Evolutionary conservation across 1,284 basidiomycete genomes (phyloP).

Genomic region (Sanghuangporus weigelae): DNA sequence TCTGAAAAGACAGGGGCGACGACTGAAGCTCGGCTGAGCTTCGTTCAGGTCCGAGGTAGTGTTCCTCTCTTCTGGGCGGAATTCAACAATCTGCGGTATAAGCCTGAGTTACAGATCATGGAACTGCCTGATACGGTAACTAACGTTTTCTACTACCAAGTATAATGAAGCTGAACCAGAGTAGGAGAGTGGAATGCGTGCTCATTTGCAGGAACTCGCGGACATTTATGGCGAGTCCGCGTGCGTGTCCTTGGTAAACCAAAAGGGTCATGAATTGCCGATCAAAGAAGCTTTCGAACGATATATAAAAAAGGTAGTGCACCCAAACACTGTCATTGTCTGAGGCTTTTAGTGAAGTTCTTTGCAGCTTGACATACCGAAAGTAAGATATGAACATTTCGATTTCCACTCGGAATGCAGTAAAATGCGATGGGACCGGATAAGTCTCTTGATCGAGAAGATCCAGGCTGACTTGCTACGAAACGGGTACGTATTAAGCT

Average conservation of each 20-base stretch:
- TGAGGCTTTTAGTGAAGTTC: neutral
- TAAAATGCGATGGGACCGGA: slow-evolving; percentile 92
- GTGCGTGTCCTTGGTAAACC: slow-evolving; percentile 92
- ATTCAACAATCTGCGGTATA: slow-evolving; percentile 93
- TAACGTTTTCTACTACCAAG: neutral
- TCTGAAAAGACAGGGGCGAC: slow-evolving; percentile 43
- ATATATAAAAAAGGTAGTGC: slow-evolving; percentile 55
- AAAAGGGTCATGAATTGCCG: slow-evolving; percentile 91
- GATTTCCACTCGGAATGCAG: slow-evolving; percentile 98
- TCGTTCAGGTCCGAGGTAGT: slow-evolving; percentile 92
- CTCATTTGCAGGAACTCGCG: slow-evolving; percentile 76
- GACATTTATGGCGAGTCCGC: slow-evolving; percentile 76
- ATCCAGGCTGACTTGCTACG: slow-evolving; percentile 69
- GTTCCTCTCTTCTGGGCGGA: slow-evolving; percentile 97
- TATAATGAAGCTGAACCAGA: neutral
- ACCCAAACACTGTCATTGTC: neutral
- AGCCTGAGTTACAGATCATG: slow-evolving; percentile 97
- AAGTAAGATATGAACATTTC: slow-evolving; percentile 90
- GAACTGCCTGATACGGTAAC: slow-evolving; percentile 79
- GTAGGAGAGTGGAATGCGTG: slow-evolving; percentile 66
- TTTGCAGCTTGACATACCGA: slow-evolving; percentile 51
- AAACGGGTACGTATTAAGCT: slow-evolving; percentile 57
- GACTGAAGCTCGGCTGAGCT: slow-evolving; percentile 65
- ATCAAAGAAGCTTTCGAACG: slow-evolving; percentile 96
- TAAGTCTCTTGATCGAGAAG: slow-evolving; percentile 77